Base-by-base conservation (phyloP, 75 land plant genomes). In the Pseudotsuga menziesii region DNA sequence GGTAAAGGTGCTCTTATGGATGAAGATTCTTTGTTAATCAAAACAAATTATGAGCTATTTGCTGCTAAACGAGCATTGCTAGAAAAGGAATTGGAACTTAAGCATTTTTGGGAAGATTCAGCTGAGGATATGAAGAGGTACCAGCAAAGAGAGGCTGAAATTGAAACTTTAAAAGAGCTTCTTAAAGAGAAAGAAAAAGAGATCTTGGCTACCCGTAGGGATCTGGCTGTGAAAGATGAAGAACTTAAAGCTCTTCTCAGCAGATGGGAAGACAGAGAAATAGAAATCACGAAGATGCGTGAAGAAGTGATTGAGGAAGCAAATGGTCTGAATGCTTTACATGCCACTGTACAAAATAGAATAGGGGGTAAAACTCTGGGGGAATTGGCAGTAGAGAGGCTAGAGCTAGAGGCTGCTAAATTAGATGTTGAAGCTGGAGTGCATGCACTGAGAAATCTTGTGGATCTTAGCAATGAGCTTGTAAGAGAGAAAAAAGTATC, bases 231-330 rank as follows among this genome's bases (percentile, higher is more conserved):
- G 56, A 85, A 79, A 57, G 85, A 85, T 52, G 74, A 80, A n/a
- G 87, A 85, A 58, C 36, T 85, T 11, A 74, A 75, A 56, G 29
- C 14, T 76, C 41, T 85, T 11, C 14, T 85, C 15, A 57, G 61
- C n/a, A 64, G 56, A n/a, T 78, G 73, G 78, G 80, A 78, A 60
- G 57, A 48, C 48, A 80, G 84, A 57, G 86, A 85, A 72, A 58
- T 32, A 36, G 86, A 82, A 64, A 80, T 85, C 32, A 27, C 25
- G 13, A 48, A 58, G 2, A 25, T 85, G 72, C 39, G 77, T 32
- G 74, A 75, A 15, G 48, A 82, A 12, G 77, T 85, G 35, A 78
- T 74, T 4, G 78, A 82, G 26, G 84, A 82, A 60, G 85, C 80
- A 16, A 78, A 82, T 20, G 74, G 58, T 25, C 72, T 82, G 11